Evolutionary conservation across 306 rosid genomes (phyloP).

Genomic region (Chamaecrista fasciculata): DNA sequence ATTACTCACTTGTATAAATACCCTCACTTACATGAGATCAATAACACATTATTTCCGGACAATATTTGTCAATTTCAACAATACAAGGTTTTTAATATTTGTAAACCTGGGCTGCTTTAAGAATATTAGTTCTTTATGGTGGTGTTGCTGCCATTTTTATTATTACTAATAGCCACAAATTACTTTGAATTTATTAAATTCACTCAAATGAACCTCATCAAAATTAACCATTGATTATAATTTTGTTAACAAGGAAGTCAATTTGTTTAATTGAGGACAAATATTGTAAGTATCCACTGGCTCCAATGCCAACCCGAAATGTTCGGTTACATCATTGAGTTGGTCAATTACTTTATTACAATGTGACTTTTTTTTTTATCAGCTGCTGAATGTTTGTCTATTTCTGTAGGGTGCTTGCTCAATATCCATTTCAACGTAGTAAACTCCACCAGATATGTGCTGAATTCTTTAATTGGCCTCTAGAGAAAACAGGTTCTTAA

Average conservation of each 20-base stretch:
- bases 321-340: not conserved
- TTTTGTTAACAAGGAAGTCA: not conserved
- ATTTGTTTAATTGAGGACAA: not conserved
- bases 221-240: not conserved
- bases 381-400: slow-evolving; percentile 20
- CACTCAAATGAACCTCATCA: not conserved
- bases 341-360: not conserved
- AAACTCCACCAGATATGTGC: slow-evolving; percentile 59
- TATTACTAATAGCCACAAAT: not conserved
- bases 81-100: not conserved
- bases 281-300: not conserved
- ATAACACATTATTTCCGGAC: too few species aligned
- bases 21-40: too few species aligned
- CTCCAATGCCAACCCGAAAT: not conserved
- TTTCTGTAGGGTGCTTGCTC: slow-evolving; percentile 56
- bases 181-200: not conserved
- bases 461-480: slow-evolving; percentile 62
- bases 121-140: not conserved
- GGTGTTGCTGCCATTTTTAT: not conserved
- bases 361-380: not conserved
- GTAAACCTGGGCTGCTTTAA: not conserved
- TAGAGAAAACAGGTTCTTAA: slow-evolving; percentile 70
- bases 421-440: slow-evolving; percentile 57
- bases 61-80: too few species aligned
- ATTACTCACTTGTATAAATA: too few species aligned